A percentile compares a stretch with the other conserved stretches of the same genome.
Conservation (phyloP, 2,329 filamentous ascomycete species). For the Fusarium sp. region DNA sequence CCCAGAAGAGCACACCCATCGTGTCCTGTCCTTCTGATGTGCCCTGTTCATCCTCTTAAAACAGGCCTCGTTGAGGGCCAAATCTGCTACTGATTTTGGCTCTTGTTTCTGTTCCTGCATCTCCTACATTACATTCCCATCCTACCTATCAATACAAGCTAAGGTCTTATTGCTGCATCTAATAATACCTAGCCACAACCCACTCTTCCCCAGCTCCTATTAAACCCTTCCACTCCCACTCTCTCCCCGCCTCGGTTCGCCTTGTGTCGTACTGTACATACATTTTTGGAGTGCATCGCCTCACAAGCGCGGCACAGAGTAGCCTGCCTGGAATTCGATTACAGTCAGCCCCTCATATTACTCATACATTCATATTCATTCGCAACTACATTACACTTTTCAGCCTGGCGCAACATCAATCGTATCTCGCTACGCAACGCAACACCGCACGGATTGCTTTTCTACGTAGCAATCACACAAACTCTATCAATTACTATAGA, state of each 20-base stretch:
- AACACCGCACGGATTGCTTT: slow-evolving; percentile 25
- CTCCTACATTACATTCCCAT: slow-evolving; percentile 1
- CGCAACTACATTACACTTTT: slow-evolving; percentile 29
- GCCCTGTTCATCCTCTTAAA: slow-evolving; percentile 25
- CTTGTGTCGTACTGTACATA: slow-evolving; percentile 2
- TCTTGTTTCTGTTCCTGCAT: slow-evolving; percentile 40
- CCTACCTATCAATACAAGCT: background rate
- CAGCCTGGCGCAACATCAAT: slow-evolving; percentile 36
- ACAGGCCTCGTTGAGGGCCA: slow-evolving; percentile 32
- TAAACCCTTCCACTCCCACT: slow-evolving; percentile 25
- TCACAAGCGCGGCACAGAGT: slow-evolving; percentile 20
- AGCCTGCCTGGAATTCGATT: slow-evolving; percentile 11
- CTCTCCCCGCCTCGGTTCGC: slow-evolving; percentile 8
- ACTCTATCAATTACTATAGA: slow-evolving; percentile 9
- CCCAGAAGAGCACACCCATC: slow-evolving; percentile 31
- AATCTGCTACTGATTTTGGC: slow-evolving; percentile 15
- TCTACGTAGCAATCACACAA: slow-evolving; percentile 31
- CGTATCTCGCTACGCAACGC: slow-evolving; percentile 29
- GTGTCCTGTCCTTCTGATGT: slow-evolving; percentile 43
- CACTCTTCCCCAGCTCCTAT: slow-evolving; percentile 35
- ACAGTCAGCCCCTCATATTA: slow-evolving; percentile 24
- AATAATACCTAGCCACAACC: slow-evolving; percentile 29
- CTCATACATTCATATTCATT: slow-evolving; percentile 26
- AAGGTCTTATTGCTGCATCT: slow-evolving; percentile 15
- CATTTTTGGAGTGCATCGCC: slow-evolving; percentile 30